Percentiles rank a stretch among this genome's conserved stretches.
phyloP scores from a whole-genome alignment of 257 asterid genomes.

The Catharanthus roseus region DNA sequence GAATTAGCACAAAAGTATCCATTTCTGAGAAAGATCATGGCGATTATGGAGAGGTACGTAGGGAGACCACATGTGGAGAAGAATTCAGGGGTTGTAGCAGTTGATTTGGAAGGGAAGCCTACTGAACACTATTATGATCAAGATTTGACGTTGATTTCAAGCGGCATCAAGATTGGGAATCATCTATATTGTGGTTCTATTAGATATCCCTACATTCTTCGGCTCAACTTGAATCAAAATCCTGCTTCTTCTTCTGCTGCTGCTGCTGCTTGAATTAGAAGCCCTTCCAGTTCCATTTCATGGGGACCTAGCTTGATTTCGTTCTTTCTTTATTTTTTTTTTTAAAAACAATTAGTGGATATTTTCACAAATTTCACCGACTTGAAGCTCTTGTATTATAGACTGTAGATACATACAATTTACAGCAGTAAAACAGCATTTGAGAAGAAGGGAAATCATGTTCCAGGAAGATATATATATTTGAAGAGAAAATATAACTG shows the following conservation, averaged over 20 bases:
- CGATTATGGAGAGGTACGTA: constrained; percentile 33
- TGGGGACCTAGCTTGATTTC: too few species aligned
- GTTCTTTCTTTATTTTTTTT: too few species aligned
- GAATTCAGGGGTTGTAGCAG: constrained; percentile 54
- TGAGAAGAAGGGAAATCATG: background rate
- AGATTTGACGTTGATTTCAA: constrained; percentile 20
- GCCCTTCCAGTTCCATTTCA: too few species aligned
- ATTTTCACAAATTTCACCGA: too few species aligned
- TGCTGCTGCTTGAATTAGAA: constrained; percentile 18
- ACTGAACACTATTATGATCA: constrained; percentile 47
- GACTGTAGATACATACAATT: background rate
- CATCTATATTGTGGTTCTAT: constrained; percentile 57
- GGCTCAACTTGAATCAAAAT: constrained; percentile 49
- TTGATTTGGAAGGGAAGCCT: constrained; percentile 74
- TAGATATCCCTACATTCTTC: constrained; percentile 33
- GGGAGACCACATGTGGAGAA: constrained; percentile 27
- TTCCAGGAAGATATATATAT: background rate
- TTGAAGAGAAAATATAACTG: background rate
- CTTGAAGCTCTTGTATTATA: background rate
- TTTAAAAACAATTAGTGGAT: too few species aligned
- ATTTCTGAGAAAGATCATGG: constrained; percentile 41
- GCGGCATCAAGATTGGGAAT: constrained; percentile 53
- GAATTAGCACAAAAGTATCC: constrained; percentile 38
- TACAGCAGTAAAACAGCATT: background rate
- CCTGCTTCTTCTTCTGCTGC: constrained; percentile 35